Base-by-base conservation (phyloP, 306 rosid genomes). In the Casuarina equisetifolia region DNA sequence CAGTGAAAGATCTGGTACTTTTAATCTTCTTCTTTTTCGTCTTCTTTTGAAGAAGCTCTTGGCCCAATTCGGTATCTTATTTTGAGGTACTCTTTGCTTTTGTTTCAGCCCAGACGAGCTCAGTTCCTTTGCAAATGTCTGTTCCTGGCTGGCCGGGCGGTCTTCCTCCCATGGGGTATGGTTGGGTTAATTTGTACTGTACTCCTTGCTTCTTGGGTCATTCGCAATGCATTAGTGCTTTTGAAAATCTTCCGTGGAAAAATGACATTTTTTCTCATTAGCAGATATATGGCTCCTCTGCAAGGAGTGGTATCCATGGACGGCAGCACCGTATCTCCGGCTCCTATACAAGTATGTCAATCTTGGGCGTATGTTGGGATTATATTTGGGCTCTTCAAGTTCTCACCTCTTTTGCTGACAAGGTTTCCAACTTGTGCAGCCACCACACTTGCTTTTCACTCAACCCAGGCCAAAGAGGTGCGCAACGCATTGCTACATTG, bases 101-200 rank as follows among this genome's bases (percentile, higher is more conserved):
- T 69, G 12, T 15, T 59, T 48, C 86, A 96, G 98, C 79, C 40
- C 97, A 85, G 82, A 68, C 96, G 51, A 80, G 83, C 79, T 78
- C 98, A 40, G 64, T 91, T 42, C 91, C 97, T 69, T 71, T 90
- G 74, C 98, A 94, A 74, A 75, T 96, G 85, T 77, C 96, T 74
- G 86, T 93, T 70, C 89, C 96, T 10, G 86, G 87, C 68, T 96
- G 99, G 99, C 91, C 97, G 0, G 88, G 96, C 7, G 97, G 90
- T 59, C 90, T 96, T 88, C 88, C 96, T 88, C 84, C 90, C 2
- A 87, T 96, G 94, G 97, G 98, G 99, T 96, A 91, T n/a, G 91
- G 4, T 58, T 49, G 19, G 67, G 11, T 64, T 57, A 58, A 35
- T 76, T 73, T 83, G 43, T 75, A 72, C 17, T 82, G 58, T 64